A percentile compares a stretch with the other conserved stretches of the same genome.
Evolutionary conservation across 441 rosid species (phyloP).

Genomic region (Eugenia klotzschiana): DNA sequence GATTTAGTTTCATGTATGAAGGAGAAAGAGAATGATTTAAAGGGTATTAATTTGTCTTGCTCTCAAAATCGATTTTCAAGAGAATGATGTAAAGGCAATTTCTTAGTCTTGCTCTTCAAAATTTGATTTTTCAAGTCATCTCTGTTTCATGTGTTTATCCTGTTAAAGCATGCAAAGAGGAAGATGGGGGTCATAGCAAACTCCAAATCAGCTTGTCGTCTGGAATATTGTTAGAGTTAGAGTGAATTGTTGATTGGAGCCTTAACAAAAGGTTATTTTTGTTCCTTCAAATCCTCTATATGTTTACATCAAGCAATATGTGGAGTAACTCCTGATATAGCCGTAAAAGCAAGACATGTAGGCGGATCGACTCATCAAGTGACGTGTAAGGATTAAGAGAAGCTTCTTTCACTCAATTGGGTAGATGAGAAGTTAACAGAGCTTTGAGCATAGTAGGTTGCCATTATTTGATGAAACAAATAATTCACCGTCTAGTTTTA

Average conservation of each 20-base stretch:
- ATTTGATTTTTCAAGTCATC: background rate
- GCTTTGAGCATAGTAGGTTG: background rate
- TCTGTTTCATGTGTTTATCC: background rate
- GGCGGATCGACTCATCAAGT: too few species aligned
- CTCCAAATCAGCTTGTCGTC: background rate
- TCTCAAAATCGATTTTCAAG: background rate
- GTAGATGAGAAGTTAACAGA: background rate
- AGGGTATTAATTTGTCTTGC: background rate
- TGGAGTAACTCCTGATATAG: too few species aligned
- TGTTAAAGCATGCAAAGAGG: background rate
- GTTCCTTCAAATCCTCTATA: background rate
- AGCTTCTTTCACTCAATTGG: background rate
- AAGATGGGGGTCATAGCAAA: background rate
- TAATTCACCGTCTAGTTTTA: background rate
- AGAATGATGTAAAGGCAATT: background rate
- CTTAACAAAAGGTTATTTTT: background rate
- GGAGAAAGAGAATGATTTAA: background rate
- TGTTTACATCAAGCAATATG: too few species aligned
- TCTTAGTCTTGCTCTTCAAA: background rate
- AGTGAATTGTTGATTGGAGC: background rate
- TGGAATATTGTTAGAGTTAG: background rate
- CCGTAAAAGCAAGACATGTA: too few species aligned
- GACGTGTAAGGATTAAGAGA: background rate
- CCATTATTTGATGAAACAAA: background rate
- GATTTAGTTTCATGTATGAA: background rate